Percentiles rank a stretch among this genome's conserved stretches.
These are phyloP conservation scores for Mycena filopes DNA, from an alignment of 768 basidiomycete genomes.

Conservation along the genomic window DNA sequence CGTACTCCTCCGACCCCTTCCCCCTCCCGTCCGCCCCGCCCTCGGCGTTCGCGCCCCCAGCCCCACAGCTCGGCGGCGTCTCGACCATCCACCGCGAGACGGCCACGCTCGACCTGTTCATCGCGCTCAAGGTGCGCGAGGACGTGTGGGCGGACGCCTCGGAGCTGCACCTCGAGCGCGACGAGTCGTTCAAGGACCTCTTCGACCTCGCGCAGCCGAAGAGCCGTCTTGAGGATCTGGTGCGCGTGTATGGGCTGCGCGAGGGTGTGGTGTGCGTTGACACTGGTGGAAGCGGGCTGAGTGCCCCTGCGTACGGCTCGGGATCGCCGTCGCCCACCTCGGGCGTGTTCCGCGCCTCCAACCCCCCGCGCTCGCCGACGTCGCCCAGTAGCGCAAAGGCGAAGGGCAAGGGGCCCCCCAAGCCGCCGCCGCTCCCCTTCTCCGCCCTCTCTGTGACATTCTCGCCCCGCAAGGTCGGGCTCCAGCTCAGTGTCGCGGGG, in stretches of 20 bases:
- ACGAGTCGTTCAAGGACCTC: conserved; percentile 81
- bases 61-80: conserved; percentile 39
- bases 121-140: conserved; percentile 81
- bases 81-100: conserved; percentile 78
- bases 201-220: conserved; percentile 83
- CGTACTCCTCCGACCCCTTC: conserved; percentile 85
- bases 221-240: conserved; percentile 80
- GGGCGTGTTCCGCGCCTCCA: conserved; percentile 31
- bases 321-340: conserved; percentile 31
- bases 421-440: conserved; percentile 49
- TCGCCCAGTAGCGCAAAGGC: background rate
- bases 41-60: conserved; percentile 37
- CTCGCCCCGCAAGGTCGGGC: conserved; percentile 53
- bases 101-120: conserved; percentile 78
- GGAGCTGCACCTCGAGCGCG: conserved; percentile 78
- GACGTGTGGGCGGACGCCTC: conserved; percentile 82
- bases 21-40: conserved; percentile 53
- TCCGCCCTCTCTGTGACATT: conserved; percentile 52
- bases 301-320: background rate
- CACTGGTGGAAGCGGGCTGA: background rate
- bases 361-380: background rate
- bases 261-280: conserved; percentile 53
- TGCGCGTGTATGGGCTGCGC: conserved; percentile 54
- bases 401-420: conserved; percentile 22
- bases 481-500: conserved; percentile 45